Evolutionary conservation across 2,329 filamentous ascomycete genomes (phyloP).

Genomic region (Mycocentrospora acerina): DNA sequence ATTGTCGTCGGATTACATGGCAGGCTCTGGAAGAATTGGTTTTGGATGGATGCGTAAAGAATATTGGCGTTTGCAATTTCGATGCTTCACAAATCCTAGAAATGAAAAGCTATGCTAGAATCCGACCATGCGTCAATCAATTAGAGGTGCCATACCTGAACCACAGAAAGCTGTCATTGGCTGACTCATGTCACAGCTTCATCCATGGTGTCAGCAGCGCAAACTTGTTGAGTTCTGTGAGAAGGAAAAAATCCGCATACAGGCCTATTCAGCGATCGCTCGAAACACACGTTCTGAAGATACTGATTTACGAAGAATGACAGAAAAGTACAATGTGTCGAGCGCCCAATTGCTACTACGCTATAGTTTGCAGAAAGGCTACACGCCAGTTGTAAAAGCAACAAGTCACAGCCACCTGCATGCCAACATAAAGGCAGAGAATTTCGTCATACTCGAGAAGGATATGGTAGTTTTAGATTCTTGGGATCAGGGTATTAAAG

Average conservation of each 20-base stretch:
- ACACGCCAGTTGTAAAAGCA: constrained; percentile 22
- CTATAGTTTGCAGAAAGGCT: constrained; percentile 73
- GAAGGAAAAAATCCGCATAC: constrained; percentile 1
- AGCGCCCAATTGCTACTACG: constrained; percentile 74
- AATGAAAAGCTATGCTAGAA: too few relatives aligned
- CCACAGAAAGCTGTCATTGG: neutral
- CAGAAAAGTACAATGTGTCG: constrained; percentile 65
- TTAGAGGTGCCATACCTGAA: too few relatives aligned
- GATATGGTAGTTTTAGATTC: constrained; percentile 21
- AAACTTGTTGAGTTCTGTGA: constrained; percentile 2
- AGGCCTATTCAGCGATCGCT: constrained; percentile 5
- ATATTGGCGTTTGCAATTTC: constrained; percentile 11
- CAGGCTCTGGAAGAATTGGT: constrained; percentile 33
- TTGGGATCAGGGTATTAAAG: constrained; percentile 13
- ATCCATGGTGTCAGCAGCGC: constrained; percentile 7
- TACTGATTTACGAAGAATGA: too few relatives aligned
- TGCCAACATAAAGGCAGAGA: constrained; percentile 20
- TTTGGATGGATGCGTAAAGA: constrained; percentile 22
- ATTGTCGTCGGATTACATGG: constrained; percentile 1
- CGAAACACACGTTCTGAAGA: too few relatives aligned
- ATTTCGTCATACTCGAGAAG: constrained; percentile 14
- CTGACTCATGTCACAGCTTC: constrained; percentile 1
- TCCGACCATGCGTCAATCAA: too few relatives aligned
- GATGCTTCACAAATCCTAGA: constrained; percentile 1
- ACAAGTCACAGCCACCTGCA: constrained; percentile 16